Conservation (phyloP, 257 asterid genomes). For the Ehretia macrophylla region DNA sequence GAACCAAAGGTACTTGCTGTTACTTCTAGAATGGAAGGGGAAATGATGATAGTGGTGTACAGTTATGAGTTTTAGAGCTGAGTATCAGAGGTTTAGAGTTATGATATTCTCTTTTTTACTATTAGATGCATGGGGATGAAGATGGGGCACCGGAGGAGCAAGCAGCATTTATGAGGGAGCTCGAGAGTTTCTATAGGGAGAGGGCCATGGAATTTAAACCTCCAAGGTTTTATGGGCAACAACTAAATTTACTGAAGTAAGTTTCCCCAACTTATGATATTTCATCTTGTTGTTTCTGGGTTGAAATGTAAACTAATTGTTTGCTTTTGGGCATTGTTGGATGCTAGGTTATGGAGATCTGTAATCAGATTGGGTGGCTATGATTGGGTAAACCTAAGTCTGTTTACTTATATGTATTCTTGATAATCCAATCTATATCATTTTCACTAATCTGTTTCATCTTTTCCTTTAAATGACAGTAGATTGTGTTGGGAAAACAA, state of each 20-base stretch:
- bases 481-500: too few species aligned
- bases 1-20: conserved; percentile 40
- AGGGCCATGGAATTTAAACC: conserved; percentile 77
- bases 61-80: too few species aligned
- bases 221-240: conserved; percentile 89
- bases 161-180: conserved; percentile 69
- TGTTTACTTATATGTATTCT: conserved; percentile 8
- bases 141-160: conserved; percentile 87
- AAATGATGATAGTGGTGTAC: too few species aligned
- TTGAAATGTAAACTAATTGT: conserved; percentile 8
- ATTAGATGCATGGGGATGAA: conserved; percentile 59
- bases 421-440: too few species aligned
- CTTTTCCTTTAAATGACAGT: too few species aligned
- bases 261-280: conserved; percentile 18
- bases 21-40: too few species aligned
- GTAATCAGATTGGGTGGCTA: conserved; percentile 89
- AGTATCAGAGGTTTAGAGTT: neutral
- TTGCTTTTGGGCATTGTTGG: conserved; percentile 12
- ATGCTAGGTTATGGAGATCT: conserved; percentile 84
- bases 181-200: conserved; percentile 65
- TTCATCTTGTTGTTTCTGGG: conserved; percentile 5
- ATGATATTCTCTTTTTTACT: neutral
- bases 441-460: too few species aligned
- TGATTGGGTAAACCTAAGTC: conserved; percentile 66
- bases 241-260: conserved; percentile 79